Conservation (phyloP, 1,284 basidiomycete species). For the Somion occarium region DNA sequence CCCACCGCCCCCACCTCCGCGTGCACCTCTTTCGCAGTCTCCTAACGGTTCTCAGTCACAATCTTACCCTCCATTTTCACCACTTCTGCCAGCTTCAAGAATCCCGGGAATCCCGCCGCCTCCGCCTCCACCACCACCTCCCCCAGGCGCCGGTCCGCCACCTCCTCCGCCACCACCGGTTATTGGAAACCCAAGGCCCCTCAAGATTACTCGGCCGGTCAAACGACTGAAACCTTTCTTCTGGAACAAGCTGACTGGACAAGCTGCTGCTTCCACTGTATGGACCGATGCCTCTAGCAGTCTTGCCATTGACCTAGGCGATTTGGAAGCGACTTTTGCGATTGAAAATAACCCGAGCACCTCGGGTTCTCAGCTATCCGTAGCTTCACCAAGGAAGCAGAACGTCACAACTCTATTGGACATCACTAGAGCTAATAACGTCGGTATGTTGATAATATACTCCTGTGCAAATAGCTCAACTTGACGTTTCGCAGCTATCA, state of each 20-base stretch:
- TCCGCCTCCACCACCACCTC: constrained; percentile 33
- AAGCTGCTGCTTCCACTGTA: constrained; percentile 49
- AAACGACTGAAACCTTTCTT: constrained; percentile 84
- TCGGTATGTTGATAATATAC: constrained; percentile 42
- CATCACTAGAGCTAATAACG: constrained; percentile 80
- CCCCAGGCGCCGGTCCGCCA: constrained; percentile 19
- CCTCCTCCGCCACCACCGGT: constrained; percentile 30
- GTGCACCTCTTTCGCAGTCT: neutral
- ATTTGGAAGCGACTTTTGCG: constrained; percentile 72
- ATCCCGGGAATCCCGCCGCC: constrained; percentile 24
- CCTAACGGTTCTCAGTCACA: constrained; percentile 17
- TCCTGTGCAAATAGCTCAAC: constrained; percentile 10
- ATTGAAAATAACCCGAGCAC: constrained; percentile 47
- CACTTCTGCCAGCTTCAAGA: constrained; percentile 31
- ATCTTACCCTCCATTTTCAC: constrained; percentile 18
- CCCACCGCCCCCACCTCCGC: constrained; percentile 26
- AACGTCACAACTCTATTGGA: constrained; percentile 70
- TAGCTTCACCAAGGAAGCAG: constrained; percentile 47
- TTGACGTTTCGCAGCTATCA: constrained; percentile 51
- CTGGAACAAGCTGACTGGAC: constrained; percentile 74
- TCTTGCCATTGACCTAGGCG: constrained; percentile 54
- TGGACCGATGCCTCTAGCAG: constrained; percentile 59
- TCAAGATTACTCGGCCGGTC: constrained; percentile 32
- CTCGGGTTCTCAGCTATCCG: constrained; percentile 34
- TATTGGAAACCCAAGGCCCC: constrained; percentile 26